Conservation (phyloP, 495 filamentous ascomycete species). For the Endocarpon pusillum region DNA sequence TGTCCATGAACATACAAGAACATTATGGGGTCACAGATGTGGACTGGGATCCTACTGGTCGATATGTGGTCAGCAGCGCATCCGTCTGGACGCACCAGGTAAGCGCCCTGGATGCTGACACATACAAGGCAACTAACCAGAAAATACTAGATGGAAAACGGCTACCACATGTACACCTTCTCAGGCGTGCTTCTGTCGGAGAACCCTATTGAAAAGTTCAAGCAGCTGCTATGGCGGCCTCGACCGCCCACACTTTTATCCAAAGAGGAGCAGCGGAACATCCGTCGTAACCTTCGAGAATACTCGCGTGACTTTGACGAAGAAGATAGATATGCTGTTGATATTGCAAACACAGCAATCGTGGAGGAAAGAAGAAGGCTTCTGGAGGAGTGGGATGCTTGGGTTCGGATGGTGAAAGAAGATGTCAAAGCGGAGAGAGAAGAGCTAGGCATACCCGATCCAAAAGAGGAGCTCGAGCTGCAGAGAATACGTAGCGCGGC, state of each 20-base stretch:
- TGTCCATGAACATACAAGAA: slow-evolving; percentile 79
- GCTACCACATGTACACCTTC: slow-evolving; percentile 96
- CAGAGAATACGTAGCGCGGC: slow-evolving; percentile 33
- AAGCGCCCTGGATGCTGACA: slow-evolving; percentile 21
- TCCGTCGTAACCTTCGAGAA: slow-evolving; percentile 95
- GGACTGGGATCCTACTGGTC: slow-evolving; percentile 92
- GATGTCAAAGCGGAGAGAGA: slow-evolving; percentile 57
- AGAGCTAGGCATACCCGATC: slow-evolving; percentile 45
- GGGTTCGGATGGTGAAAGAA: slow-evolving; percentile 57
- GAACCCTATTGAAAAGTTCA: slow-evolving; percentile 89
- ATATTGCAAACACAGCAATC: slow-evolving; percentile 80
- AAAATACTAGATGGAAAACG: slow-evolving; percentile 79
- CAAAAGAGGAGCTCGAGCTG: slow-evolving; percentile 38
- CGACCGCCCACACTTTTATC: slow-evolving; percentile 73
- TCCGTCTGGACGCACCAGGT: slow-evolving; percentile 90
- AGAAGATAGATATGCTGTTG: slow-evolving; percentile 80
- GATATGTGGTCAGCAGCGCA: slow-evolving; percentile 82
- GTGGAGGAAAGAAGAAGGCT: slow-evolving; percentile 71
- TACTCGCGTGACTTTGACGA: slow-evolving; percentile 90
- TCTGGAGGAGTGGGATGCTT: slow-evolving; percentile 79
- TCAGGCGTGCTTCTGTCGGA: slow-evolving; percentile 76
- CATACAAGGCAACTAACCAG: slow-evolving; percentile 13
- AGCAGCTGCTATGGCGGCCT: slow-evolving; percentile 89
- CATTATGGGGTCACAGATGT: slow-evolving; percentile 97
- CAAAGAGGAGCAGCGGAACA: slow-evolving; percentile 89